Evolutionary conservation across 345 rosid genomes (phyloP), one percentile per base, ranked within the genome.

Genomic region (Euphorbia pulcherrima): DNA sequence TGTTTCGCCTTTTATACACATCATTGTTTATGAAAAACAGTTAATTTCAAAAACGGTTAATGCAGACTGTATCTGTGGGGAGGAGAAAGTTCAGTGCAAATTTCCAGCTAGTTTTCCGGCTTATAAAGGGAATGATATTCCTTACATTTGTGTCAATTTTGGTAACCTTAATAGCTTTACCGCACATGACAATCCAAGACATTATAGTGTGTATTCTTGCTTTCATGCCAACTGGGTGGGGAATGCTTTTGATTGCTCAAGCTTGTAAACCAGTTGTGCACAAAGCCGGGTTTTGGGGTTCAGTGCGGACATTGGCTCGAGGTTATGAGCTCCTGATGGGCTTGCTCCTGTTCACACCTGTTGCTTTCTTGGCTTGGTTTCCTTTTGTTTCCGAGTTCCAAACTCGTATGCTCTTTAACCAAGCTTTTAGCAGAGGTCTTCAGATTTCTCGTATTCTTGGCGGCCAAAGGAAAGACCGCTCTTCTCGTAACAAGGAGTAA

Each of bases 181-280:
- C 88, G 21, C 85, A 90, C 77, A 89, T 95, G 99, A 86, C 99
- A 20, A 53, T 86, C 46, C 87, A 77, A 72, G 99, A 95, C 82
- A 86, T 92, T 51, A 56, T 95, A 64, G 93, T 95, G 17, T 92
- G 99, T 82, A 77, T 95, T 72, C 92, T 95, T 64, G 97, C 97
- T 71, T 95, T 95, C 82, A 90, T 90, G 99, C 99, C 97, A 8
- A 95, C 97, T 8, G 97, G 99, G 6, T 95, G 99, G 99, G 99
- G 97, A 35, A 84, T 95, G 96, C 92, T 95, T 56, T 77, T 88
- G 94, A 87, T 95, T 70, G 99, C 97, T 26, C 99, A 95, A 76
- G 99, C 99, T 21, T 85, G 93, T 77, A 95, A 83, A 76, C 96
- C 96, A 16, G 47, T 87, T 24, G 86, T 92, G 28, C 85, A 78